phyloP scores from a whole-genome alignment of 2,329 filamentous ascomycete genomes.

The Aspergillus sp. region DNA sequence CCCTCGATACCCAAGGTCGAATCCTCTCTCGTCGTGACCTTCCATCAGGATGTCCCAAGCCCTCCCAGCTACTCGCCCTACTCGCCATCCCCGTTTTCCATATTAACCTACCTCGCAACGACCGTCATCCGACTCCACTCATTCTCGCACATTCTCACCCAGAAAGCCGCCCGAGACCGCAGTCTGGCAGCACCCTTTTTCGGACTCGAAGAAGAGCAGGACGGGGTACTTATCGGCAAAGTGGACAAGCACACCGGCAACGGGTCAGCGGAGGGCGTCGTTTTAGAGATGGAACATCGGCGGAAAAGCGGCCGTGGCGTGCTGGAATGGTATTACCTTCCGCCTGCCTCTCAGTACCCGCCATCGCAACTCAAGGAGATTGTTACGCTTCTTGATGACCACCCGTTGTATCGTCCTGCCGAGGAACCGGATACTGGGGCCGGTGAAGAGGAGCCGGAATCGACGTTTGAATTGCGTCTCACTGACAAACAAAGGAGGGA shows the following conservation, averaged over 20 bases:
- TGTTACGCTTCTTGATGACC: conserved; percentile 69
- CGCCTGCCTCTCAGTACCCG: conserved; percentile 45
- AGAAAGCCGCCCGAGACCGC: conserved; percentile 72
- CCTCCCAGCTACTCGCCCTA: conserved; percentile 37
- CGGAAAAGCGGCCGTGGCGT: conserved; percentile 78
- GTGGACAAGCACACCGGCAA: conserved; percentile 33
- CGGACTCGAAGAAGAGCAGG: conserved; percentile 72
- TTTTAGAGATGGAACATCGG: conserved; percentile 82
- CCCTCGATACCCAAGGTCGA: conserved; percentile 31
- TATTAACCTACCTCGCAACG: conserved; percentile 84
- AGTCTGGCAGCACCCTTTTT: conserved; percentile 74
- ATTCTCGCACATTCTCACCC: conserved; percentile 70
- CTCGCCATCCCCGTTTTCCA: conserved; percentile 66
- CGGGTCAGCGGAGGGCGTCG: conserved; percentile 57
- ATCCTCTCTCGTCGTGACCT: conserved; percentile 73
- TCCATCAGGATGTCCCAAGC: conserved; percentile 77
- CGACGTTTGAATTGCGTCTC: conserved; percentile 81
- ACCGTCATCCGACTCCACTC: conserved; percentile 73
- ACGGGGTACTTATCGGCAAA: conserved; percentile 74
- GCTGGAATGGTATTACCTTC: conserved; percentile 65
- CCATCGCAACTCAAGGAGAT: conserved; percentile 51
- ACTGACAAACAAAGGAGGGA: conserved; percentile 89
- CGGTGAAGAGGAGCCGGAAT: conserved; percentile 60
- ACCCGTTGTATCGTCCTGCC: conserved; percentile 64
- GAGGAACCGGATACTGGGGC: conserved; percentile 40